A percentile compares a stretch with the other conserved stretches of the same genome.
Evolutionary conservation across 2,329 filamentous ascomycete species (phyloP).

Genomic region (Colletotrichum abscissum): DNA sequence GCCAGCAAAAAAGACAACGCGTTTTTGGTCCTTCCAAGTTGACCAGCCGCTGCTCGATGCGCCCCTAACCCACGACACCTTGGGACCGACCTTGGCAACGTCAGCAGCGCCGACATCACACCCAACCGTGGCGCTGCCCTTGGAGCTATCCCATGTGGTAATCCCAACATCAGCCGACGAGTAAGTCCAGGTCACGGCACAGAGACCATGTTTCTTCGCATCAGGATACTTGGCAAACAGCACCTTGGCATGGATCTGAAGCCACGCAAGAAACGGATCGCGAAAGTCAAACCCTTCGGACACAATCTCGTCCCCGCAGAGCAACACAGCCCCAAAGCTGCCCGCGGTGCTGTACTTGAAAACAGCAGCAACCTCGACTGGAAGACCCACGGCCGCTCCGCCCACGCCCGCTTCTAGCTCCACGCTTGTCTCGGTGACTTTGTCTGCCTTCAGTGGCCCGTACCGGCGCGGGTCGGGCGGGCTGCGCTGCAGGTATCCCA

Average conservation of each 20-base stretch:
- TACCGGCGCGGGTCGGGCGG: not conserved
- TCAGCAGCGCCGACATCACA: not conserved
- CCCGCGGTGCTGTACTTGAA: not conserved
- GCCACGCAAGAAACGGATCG: not conserved
- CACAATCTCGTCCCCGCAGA: not conserved
- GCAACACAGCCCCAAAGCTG: not conserved
- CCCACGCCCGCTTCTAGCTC: not conserved
- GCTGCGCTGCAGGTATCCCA: not conserved
- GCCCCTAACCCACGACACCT: not conserved
- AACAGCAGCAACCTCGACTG: not conserved
- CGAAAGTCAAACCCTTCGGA: not conserved
- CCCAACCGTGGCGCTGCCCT: not conserved
- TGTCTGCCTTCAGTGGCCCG: conserved; percentile 16
- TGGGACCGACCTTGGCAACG: not conserved
- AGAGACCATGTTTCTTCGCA: not conserved
- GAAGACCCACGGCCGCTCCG: not conserved
- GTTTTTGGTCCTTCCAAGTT: not conserved
- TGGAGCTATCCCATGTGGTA: not conserved
- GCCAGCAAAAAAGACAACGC: not conserved
- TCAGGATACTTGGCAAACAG: not conserved
- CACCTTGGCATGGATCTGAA: not conserved
- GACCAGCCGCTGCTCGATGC: not conserved
- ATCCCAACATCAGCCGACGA: not conserved
- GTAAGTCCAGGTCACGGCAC: not conserved
- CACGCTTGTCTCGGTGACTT: conserved; percentile 41